Percentiles rank a stretch among this genome's conserved stretches.
These are phyloP conservation scores for Fusarium albosuccineum DNA, from an alignment of 2,329 filamentous ascomycete species.

Conservation along the genomic window DNA sequence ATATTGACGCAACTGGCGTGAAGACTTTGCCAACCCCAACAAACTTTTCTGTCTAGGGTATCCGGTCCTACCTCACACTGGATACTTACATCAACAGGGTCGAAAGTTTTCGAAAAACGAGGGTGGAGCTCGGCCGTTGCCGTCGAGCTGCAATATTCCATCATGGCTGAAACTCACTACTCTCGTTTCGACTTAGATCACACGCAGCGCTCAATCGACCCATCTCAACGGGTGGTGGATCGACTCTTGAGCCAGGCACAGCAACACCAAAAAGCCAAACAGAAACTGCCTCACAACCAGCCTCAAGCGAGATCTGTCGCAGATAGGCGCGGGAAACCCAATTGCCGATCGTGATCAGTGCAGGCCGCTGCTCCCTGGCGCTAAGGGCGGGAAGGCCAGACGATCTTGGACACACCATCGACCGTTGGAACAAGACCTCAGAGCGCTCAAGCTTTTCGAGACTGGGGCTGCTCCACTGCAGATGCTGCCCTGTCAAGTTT, in stretches of 20 bases:
- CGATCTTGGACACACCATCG: conserved; percentile 33
- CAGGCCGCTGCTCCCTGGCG: conserved; percentile 1
- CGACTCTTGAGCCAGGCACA: neutral
- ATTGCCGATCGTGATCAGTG: conserved; percentile 11
- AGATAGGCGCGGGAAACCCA: conserved; percentile 3
- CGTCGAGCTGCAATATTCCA: neutral
- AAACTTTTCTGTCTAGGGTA: neutral
- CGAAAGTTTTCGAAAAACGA: neutral
- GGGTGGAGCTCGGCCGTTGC: neutral
- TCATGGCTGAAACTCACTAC: conserved; percentile 4
- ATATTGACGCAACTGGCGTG: no score
- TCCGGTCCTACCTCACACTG: neutral
- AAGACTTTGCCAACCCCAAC: neutral
- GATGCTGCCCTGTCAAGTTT: conserved; percentile 31
- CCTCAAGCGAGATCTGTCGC: conserved; percentile 10
- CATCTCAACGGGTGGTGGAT: neutral
- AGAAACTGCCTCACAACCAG: conserved; percentile 1
- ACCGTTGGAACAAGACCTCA: conserved; percentile 29
- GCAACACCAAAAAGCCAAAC: neutral
- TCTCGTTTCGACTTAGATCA: neutral
- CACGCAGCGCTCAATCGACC: no score
- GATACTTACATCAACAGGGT: no score
- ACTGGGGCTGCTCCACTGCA: conserved; percentile 31
- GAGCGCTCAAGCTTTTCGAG: conserved; percentile 22
- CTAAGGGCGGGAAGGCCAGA: conserved; percentile 18